These are phyloP conservation scores for Tremellales sp. DNA, from an alignment of 1,284 basidiomycete genomes.

Conservation along the genomic window DNA sequence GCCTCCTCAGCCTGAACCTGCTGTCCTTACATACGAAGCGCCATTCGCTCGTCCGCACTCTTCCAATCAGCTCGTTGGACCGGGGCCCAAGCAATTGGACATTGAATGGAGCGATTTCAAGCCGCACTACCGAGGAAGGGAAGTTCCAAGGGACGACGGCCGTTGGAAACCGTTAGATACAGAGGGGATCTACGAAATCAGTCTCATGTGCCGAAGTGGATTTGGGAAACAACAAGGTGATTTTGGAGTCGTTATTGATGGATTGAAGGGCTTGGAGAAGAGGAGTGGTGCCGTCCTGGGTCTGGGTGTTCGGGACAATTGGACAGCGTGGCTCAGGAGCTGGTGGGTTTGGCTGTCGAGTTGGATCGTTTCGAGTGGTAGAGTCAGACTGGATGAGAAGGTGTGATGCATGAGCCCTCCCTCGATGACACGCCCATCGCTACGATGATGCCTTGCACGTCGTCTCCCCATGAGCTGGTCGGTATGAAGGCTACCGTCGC, in stretches of 20 bases:
- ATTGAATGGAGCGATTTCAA: constrained; percentile 48
- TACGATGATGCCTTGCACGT: no score
- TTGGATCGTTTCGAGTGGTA: not conserved
- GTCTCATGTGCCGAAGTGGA: constrained; percentile 47
- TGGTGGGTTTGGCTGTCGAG: constrained; percentile 3
- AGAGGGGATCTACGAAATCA: constrained; percentile 34
- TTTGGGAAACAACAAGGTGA: constrained; percentile 47
- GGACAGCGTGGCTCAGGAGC: constrained; percentile 1
- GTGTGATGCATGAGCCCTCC: not conserved
- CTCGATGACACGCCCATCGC: not conserved
- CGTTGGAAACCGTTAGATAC: constrained; percentile 36
- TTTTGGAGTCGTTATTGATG: constrained; percentile 36
- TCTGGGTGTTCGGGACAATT: not conserved
- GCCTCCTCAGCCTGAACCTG: constrained; percentile 28
- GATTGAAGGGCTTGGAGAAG: constrained; percentile 21
- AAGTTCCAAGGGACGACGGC: constrained; percentile 31
- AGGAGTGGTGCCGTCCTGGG: not conserved
- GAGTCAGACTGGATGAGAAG: not conserved
- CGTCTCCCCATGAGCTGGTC: no score
- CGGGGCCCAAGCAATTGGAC: constrained; percentile 10
- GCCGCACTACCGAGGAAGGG: constrained; percentile 49
- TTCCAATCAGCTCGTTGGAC: not conserved
- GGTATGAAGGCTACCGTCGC: no score
- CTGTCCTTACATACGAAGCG: constrained; percentile 50
- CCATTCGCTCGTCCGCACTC: constrained; percentile 23